Evolutionary conservation across 345 rosid genomes (phyloP).

Genomic region (Lagerstroemia speciosa): DNA sequence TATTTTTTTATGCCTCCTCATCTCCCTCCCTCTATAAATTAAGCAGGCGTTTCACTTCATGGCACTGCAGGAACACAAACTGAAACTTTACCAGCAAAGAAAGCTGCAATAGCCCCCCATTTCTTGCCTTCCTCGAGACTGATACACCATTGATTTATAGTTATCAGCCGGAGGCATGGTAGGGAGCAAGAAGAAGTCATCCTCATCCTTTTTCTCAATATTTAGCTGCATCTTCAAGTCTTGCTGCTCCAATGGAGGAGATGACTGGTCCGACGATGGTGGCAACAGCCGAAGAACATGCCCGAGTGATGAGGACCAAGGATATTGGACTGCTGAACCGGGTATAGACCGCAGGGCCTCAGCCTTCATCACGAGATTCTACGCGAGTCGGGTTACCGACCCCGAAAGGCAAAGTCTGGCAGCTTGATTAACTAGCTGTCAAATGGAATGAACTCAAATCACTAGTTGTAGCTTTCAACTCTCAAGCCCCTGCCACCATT

Average conservation of each 20-base stretch:
- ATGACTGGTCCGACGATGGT: conserved; percentile 45
- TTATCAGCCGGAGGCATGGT: neutral
- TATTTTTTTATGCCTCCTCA: too few relatives aligned
- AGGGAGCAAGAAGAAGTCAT: conserved; percentile 5
- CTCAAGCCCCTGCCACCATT: neutral
- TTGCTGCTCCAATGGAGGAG: conserved; percentile 46
- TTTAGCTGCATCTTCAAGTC: conserved; percentile 41
- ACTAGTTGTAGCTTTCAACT: neutral
- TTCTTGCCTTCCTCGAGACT: too few relatives aligned
- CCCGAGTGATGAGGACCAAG: conserved; percentile 61
- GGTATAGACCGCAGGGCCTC: conserved; percentile 65
- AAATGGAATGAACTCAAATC: neutral
- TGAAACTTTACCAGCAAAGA: too few relatives aligned
- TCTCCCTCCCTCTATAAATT: too few relatives aligned
- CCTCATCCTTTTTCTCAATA: conserved; percentile 25
- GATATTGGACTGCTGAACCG: conserved; percentile 66
- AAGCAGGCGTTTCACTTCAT: too few relatives aligned
- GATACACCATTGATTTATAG: too few relatives aligned
- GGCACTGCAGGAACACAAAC: too few relatives aligned
- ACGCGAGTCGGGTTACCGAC: conserved; percentile 43
- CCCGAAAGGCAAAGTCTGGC: conserved; percentile 22
- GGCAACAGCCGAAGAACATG: conserved; percentile 31
- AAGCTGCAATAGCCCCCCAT: too few relatives aligned
- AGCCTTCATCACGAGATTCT: conserved; percentile 54
- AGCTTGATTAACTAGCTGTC: neutral